Conservation (phyloP, 306 rosid species). For the Prunus fruticosa region DNA sequence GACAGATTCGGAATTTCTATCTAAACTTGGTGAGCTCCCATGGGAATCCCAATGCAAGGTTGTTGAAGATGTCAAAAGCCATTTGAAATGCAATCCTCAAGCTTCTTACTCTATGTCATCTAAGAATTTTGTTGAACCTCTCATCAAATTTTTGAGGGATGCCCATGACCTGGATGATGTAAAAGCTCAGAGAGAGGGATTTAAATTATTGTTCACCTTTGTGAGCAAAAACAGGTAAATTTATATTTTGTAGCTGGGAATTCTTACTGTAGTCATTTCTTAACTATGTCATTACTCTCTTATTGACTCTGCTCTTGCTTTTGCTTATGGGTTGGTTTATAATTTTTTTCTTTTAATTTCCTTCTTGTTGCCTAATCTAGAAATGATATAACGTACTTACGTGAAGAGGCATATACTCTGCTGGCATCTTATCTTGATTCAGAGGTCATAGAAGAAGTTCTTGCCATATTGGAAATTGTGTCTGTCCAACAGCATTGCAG, state of each 20-base stretch:
- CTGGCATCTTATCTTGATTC: conserved; percentile 61
- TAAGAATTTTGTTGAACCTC: conserved; percentile 50
- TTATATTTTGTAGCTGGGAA: neutral
- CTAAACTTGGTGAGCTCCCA: conserved; percentile 52
- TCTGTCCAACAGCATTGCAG: conserved; percentile 40
- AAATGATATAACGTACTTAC: conserved; percentile 27
- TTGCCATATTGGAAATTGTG: conserved; percentile 61
- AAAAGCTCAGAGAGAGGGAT: conserved; percentile 60
- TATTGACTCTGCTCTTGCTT: conserved; percentile 4
- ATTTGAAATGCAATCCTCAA: conserved; percentile 38
- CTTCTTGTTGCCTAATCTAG: conserved; percentile 41
- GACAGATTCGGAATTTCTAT: conserved; percentile 44
- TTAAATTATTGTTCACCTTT: conserved; percentile 51
- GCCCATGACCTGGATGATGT: conserved; percentile 53
- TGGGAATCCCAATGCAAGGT: conserved; percentile 75
- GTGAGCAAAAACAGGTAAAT: conserved; percentile 65
- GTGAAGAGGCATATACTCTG: conserved; percentile 45
- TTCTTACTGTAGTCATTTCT: neutral
- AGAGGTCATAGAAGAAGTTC: conserved; percentile 57
- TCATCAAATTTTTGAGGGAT: conserved; percentile 57
- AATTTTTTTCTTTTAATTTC: conserved; percentile 2
- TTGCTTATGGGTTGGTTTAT: conserved; percentile 7
- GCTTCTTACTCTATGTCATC: conserved; percentile 39
- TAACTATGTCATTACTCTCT: neutral
- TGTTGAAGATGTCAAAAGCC: conserved; percentile 56